Percentiles rank a stretch among this genome's conserved stretches.
Evolutionary conservation across 2,329 filamentous ascomycete genomes (phyloP).

Genomic region (Aspergillus ibericus): DNA sequence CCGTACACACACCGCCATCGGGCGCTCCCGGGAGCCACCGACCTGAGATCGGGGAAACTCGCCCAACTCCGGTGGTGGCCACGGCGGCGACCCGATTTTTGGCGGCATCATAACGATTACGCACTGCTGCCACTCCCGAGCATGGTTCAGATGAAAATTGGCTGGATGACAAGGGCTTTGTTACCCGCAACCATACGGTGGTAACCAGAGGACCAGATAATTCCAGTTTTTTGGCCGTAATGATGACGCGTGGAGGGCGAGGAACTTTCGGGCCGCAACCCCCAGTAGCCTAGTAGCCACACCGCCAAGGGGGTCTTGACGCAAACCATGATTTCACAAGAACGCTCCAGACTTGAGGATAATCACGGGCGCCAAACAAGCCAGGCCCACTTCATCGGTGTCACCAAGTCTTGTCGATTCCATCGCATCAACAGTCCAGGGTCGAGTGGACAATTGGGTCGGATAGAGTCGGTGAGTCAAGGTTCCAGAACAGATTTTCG

Average conservation of each 20-base stretch:
- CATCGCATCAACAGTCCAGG: neutral
- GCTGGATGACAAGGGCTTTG: neutral
- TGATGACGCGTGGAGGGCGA: slow-evolving; percentile 7
- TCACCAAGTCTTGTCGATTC: neutral
- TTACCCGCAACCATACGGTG: neutral
- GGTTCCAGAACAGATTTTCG: slow-evolving; percentile 21
- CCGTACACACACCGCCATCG: slow-evolving; percentile 6
- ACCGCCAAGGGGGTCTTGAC: slow-evolving; percentile 13
- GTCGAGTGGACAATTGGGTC: neutral
- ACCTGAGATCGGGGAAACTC: slow-evolving; percentile 15
- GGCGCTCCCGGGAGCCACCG: slow-evolving; percentile 6
- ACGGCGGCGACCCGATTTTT: neutral
- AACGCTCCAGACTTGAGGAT: slow-evolving; percentile 1
- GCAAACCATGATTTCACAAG: slow-evolving; percentile 22
- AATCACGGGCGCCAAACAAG: neutral
- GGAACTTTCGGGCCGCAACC: slow-evolving; percentile 4
- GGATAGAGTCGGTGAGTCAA: slow-evolving; percentile 21
- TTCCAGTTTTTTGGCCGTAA: slow-evolving; percentile 6
- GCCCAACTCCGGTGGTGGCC: slow-evolving; percentile 7
- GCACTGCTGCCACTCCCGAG: neutral
- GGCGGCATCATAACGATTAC: neutral
- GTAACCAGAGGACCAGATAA: neutral
- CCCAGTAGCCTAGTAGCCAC: slow-evolving; percentile 12
- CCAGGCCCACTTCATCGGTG: neutral
- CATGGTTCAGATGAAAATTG: neutral